These are phyloP conservation scores for Cyberlindnera saturnus DNA, from an alignment of 805 yeast species.

Conservation along the genomic window DNA sequence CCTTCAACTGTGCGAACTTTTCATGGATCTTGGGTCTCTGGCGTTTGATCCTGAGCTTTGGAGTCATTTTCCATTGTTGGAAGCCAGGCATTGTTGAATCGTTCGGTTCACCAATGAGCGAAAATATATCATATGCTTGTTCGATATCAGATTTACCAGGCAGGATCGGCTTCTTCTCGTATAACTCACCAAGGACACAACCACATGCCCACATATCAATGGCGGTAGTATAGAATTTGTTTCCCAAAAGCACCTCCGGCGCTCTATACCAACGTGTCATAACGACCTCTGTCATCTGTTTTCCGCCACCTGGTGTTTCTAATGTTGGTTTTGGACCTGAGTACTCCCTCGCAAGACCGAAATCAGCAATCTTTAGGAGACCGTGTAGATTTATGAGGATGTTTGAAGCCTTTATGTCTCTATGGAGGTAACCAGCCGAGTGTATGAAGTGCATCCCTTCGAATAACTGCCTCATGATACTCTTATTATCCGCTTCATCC, in stretches of 20 bases:
- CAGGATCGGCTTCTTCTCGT: conserved; percentile 72
- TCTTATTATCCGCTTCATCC: conserved; percentile 66
- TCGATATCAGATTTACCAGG: conserved; percentile 84
- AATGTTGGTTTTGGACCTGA: conserved; percentile 54
- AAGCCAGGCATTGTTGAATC: conserved; percentile 35
- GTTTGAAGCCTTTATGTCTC: conserved; percentile 97
- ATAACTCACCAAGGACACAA: conserved; percentile 90
- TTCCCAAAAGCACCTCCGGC: conserved; percentile 87
- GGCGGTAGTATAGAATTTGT: conserved; percentile 82
- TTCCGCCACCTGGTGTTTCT: conserved; percentile 36
- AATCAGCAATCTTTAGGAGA: conserved; percentile 84
- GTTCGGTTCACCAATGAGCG: conserved; percentile 75
- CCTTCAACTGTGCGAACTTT: conserved; percentile 38
- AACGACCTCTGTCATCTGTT: conserved; percentile 58
- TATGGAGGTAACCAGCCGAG: conserved; percentile 51
- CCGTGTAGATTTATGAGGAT: conserved; percentile 76
- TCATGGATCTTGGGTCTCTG: conserved; percentile 37
- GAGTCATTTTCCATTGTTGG: conserved; percentile 14
- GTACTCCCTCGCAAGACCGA: conserved; percentile 82
- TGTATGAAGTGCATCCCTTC: conserved; percentile 82
- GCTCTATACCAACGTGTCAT: conserved; percentile 98
- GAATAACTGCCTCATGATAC: conserved; percentile 72
- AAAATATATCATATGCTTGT: conserved; percentile 79
- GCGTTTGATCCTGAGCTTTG: conserved; percentile 2
- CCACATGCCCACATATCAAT: conserved; percentile 98